A percentile compares a stretch with the other conserved stretches of the same genome.
Evolutionary conservation across 306 rosid genomes (phyloP).

Genomic region (Cucurbita moschata): DNA sequence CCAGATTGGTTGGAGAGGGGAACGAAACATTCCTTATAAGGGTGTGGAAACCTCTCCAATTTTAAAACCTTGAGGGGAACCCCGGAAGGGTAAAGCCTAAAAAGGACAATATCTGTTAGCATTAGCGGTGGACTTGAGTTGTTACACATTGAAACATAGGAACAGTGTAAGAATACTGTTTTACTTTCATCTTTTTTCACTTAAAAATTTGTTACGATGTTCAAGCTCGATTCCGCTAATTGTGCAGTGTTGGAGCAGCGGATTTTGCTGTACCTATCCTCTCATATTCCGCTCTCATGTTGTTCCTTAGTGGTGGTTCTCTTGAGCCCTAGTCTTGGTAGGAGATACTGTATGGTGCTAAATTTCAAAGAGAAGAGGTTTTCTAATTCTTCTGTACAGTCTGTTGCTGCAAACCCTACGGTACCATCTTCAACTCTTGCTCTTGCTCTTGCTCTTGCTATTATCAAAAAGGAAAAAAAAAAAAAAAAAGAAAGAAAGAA

Average conservation of each 20-base stretch:
- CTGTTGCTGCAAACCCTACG: not conserved
- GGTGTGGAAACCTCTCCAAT: too few species aligned
- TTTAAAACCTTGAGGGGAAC: too few species aligned
- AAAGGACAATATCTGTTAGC: too few species aligned
- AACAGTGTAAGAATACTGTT: not conserved
- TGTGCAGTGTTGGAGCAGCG: slow-evolving; percentile 94
- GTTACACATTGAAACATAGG: not conserved
- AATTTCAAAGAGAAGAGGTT: not conserved
- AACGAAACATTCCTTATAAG: too few species aligned
- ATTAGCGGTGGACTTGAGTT: too few species aligned
- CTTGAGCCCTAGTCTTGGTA: not conserved
- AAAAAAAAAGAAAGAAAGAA: not conserved
- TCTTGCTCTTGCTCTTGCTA: not conserved
- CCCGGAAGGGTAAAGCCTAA: too few species aligned
- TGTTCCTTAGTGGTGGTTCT: slow-evolving; percentile 22
- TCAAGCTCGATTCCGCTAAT: not conserved
- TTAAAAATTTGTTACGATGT: not conserved
- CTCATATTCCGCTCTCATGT: slow-evolving; percentile 65
- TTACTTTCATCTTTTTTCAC: not conserved
- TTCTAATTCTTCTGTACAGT: not conserved
- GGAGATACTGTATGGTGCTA: not conserved
- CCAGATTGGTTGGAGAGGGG: too few species aligned
- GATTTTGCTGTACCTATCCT: slow-evolving; percentile 91
- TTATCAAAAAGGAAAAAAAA: not conserved
- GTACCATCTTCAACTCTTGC: not conserved